These are phyloP conservation scores for Karstenula rhodostoma DNA, from an alignment of 2,329 filamentous ascomycete species.

Conservation along the genomic window DNA sequence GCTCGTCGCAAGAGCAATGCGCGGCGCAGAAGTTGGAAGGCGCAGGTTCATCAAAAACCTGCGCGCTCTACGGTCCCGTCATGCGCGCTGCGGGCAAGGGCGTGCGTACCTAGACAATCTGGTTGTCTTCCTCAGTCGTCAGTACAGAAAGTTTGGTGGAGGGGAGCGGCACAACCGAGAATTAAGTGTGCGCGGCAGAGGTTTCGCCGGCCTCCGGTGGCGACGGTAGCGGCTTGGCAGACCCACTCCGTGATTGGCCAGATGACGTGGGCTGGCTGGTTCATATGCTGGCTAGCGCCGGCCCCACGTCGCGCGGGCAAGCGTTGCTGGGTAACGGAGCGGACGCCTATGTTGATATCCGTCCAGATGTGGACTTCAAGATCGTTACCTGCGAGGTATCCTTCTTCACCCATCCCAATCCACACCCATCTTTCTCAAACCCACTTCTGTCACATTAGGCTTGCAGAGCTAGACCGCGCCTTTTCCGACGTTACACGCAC, in stretches of 20 bases:
- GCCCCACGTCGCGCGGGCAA: conserved; percentile 15
- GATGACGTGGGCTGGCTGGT: not conserved
- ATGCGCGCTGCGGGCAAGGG: conserved; percentile 9
- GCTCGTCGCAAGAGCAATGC: not conserved
- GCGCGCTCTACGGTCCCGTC: not conserved
- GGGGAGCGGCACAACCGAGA: conserved; percentile 25
- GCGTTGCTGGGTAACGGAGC: conserved; percentile 41
- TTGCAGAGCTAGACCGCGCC: conserved; percentile 8
- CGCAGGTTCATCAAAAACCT: not conserved
- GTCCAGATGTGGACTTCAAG: conserved; percentile 32
- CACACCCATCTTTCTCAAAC: conserved; percentile 15
- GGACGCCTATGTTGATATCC: conserved; percentile 37
- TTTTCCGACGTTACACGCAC: conserved; percentile 20
- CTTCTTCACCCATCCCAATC: conserved; percentile 30
- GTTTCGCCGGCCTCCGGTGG: conserved; percentile 3
- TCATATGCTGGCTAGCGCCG: not conserved
- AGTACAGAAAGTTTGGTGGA: conserved; percentile 43
- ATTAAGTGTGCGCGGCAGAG: conserved; percentile 35
- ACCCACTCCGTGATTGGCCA: not conserved
- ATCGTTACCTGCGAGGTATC: conserved; percentile 39
- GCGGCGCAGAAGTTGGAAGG: not conserved
- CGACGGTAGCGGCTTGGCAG: conserved; percentile 13
- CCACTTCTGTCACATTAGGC: conserved; percentile 2
- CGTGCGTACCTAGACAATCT: conserved; percentile 63
- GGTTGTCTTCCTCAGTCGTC: conserved; percentile 69